A percentile compares a stretch with the other conserved stretches of the same genome.
These are phyloP conservation scores for Patellaria atrata DNA, from an alignment of 495 filamentous ascomycete genomes.

Conservation along the genomic window DNA sequence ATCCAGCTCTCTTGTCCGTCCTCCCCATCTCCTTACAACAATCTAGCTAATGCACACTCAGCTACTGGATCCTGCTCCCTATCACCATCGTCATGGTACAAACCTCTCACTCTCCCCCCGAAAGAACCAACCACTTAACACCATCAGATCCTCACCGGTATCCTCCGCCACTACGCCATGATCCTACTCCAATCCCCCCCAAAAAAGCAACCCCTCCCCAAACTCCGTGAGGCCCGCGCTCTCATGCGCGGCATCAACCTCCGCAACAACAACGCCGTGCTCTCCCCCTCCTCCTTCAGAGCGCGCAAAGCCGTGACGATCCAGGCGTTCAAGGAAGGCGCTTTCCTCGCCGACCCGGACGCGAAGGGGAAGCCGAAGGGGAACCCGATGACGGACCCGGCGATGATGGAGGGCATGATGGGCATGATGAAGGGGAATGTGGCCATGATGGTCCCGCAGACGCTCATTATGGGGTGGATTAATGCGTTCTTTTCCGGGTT, in stretches of 20 bases:
- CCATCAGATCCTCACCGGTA: slow-evolving; percentile 71
- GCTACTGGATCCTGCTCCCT: slow-evolving; percentile 96
- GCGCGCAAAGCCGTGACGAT: slow-evolving; percentile 66
- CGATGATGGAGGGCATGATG: slow-evolving; percentile 99
- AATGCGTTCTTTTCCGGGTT: slow-evolving; percentile 98
- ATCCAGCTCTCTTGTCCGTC: slow-evolving; percentile 90
- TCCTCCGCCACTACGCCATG: slow-evolving; percentile 90
- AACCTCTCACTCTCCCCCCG: background rate
- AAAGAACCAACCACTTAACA: background rate
- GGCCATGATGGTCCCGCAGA: slow-evolving; percentile 99
- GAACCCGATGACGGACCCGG: slow-evolving; percentile 95
- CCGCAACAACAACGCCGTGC: slow-evolving; percentile 58
- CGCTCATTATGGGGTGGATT: slow-evolving; percentile 98
- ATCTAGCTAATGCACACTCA: slow-evolving; percentile 24
- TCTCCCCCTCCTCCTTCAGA: slow-evolving; percentile 63
- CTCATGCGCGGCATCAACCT: slow-evolving; percentile 77
- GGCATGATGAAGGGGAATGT: slow-evolving; percentile 99
- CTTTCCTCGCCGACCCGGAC: slow-evolving; percentile 79
- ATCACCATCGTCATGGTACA: slow-evolving; percentile 93
- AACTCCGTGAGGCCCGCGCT: slow-evolving; percentile 74
- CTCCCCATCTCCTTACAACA: slow-evolving; percentile 1
- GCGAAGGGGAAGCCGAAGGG: slow-evolving; percentile 70
- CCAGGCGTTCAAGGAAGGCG: slow-evolving; percentile 64
- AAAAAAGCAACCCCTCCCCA: slow-evolving; percentile 61
- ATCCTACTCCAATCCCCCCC: slow-evolving; percentile 76